A percentile compares a stretch with the other conserved stretches of the same genome.
These are phyloP conservation scores for Mycena belliarum DNA, from an alignment of 768 basidiomycete genomes.

Conservation along the genomic window DNA sequence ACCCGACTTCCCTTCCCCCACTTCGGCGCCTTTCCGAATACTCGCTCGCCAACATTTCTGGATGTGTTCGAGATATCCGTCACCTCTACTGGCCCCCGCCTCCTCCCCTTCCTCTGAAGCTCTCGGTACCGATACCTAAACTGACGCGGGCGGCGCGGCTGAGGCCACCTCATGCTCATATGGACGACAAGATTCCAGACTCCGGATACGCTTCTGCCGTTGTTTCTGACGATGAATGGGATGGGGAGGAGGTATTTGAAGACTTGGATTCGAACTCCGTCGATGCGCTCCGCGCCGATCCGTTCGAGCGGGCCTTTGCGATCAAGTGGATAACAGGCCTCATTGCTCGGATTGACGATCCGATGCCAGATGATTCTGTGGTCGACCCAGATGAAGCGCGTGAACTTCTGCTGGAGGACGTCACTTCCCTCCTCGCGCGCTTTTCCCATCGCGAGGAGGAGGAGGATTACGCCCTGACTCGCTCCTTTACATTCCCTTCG, in stretches of 20 bases:
- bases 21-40: conserved; percentile 43
- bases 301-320: conserved; percentile 66
- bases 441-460: conserved; percentile 45
- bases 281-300: conserved; percentile 55
- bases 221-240: conserved; percentile 48
- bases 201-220: conserved; percentile 81
- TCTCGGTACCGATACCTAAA: conserved; percentile 29
- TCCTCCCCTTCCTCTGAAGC: conserved; percentile 28
- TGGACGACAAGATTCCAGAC: conserved; percentile 53
- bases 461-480: conserved; percentile 43
- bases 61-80: conserved; percentile 46
- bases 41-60: conserved; percentile 37
- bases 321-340: conserved; percentile 77
- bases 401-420: conserved; percentile 51
- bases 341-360: conserved; percentile 54
- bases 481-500: conserved; percentile 52
- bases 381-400: conserved; percentile 42
- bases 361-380: conserved; percentile 22
- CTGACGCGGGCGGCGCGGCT: conserved; percentile 20
- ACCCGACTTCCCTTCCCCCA: conserved; percentile 57
- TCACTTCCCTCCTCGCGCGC: conserved; percentile 57
- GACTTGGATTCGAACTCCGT: conserved; percentile 24
- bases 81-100: conserved; percentile 53
- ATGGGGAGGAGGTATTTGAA: conserved; percentile 4
- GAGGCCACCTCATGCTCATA: conserved; percentile 25